Conservation (phyloP, 495 filamentous ascomycete genomes). For the Peziza echinospora region DNA sequence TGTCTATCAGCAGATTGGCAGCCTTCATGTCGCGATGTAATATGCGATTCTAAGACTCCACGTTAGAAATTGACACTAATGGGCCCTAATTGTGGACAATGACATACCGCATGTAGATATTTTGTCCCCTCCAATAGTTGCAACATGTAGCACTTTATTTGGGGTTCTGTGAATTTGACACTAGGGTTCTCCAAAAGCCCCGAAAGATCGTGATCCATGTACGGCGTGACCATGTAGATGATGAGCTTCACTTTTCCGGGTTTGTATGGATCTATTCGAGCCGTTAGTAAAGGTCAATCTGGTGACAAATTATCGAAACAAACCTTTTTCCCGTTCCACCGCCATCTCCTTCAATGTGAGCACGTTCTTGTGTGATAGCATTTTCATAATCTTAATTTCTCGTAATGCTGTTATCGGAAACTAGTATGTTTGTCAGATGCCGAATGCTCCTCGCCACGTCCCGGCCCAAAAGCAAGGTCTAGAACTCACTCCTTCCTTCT, state of each 20-base stretch:
- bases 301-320: conserved; percentile 9
- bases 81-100: neutral
- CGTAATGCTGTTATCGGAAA: conserved; percentile 62
- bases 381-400: conserved; percentile 90
- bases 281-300: neutral
- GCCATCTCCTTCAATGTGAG: conserved; percentile 87
- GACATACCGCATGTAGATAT: conserved; percentile 62
- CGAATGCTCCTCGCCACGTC: neutral
- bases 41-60: conserved; percentile 51
- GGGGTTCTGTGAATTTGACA: conserved; percentile 62
- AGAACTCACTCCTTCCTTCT: conserved; percentile 50
- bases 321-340: conserved; percentile 55
- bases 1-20: conserved; percentile 91
- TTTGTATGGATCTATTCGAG: neutral
- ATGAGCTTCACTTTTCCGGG: neutral
- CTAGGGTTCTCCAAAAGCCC: conserved; percentile 86
- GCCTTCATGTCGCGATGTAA: conserved; percentile 98
- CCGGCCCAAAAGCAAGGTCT: neutral
- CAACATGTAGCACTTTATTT: conserved; percentile 95
- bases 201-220: conserved; percentile 97
- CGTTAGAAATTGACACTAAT: conserved; percentile 8
- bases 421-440: conserved; percentile 13
- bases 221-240: conserved; percentile 94
- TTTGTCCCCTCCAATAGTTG: conserved; percentile 75
- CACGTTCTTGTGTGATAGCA: conserved; percentile 75